A percentile compares a stretch with the other conserved stretches of the same genome.
phyloP scores from a whole-genome alignment of 2,329 filamentous ascomycete species.

The Boeremia lycopersici region DNA sequence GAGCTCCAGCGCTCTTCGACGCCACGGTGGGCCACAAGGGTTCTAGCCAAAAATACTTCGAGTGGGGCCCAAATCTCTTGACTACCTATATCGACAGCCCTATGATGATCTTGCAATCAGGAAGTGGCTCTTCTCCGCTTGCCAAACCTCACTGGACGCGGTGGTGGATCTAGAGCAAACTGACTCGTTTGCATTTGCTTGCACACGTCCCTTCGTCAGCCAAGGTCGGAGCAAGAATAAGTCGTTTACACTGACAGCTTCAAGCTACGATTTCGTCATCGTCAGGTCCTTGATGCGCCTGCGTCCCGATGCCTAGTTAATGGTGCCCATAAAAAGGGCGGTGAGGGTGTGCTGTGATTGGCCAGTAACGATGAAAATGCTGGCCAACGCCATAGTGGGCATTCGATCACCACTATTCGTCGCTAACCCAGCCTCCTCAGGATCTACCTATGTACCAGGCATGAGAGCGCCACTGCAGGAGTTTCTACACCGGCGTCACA shows the following conservation, averaged over 20 bases:
- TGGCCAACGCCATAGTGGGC: constrained; percentile 29
- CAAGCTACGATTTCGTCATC: constrained; percentile 30
- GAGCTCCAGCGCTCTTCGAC: constrained; percentile 16
- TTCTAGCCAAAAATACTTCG: constrained; percentile 27
- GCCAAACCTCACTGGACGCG: constrained; percentile 15
- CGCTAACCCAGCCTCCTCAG: constrained; percentile 29
- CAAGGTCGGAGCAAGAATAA: not conserved
- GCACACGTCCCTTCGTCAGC: not conserved
- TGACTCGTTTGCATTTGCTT: constrained; percentile 2
- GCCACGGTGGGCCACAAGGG: constrained; percentile 27
- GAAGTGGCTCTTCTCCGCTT: constrained; percentile 19
- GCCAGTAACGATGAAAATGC: constrained; percentile 28
- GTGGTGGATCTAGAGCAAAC: constrained; percentile 6
- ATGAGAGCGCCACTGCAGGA: constrained; percentile 15
- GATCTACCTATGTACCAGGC: constrained; percentile 18
- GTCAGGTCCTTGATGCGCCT: constrained; percentile 31
- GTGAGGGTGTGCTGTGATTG: constrained; percentile 42
- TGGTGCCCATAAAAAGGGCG: constrained; percentile 37
- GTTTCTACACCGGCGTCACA: constrained; percentile 14
- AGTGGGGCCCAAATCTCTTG: constrained; percentile 14
- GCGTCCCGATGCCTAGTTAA: constrained; percentile 18
- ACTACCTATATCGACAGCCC: constrained; percentile 12
- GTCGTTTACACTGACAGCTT: constrained; percentile 11
- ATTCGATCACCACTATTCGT: constrained; percentile 25
- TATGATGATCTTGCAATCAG: constrained; percentile 16